Evolutionary conservation across 371 early-diverging fungal genomes (phyloP).

Genomic region (Circinella minor): DNA sequence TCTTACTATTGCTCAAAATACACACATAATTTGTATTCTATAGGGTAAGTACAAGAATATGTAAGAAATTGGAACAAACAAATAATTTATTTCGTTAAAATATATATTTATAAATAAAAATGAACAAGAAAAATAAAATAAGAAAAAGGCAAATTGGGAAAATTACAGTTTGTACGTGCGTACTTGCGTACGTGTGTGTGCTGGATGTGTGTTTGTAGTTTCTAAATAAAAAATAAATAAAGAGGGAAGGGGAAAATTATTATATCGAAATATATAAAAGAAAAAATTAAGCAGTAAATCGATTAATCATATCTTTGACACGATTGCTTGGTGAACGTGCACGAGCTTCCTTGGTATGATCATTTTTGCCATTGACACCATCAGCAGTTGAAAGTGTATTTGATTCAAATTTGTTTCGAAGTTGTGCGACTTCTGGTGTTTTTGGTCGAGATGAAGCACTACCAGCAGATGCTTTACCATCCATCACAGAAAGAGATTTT

Average conservation of each 20-base stretch:
- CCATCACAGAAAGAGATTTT: not conserved
- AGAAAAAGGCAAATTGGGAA: no score
- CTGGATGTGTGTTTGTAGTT: no score
- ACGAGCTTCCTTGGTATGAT: conserved; percentile 34
- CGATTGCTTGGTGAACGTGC: conserved; percentile 41
- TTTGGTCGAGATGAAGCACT: conserved; percentile 16
- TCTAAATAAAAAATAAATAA: not conserved
- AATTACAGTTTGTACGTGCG: no score
- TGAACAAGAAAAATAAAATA: no score
- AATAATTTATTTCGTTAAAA: no score
- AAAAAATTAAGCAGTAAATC: conserved; percentile 27
- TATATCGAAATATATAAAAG: not conserved
- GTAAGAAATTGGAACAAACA: no score
- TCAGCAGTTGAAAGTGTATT: conserved; percentile 20
- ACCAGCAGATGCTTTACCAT: conserved; percentile 10
- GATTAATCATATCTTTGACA: conserved; percentile 47
- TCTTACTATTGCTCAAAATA: no score
- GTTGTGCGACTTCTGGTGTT: conserved; percentile 38
- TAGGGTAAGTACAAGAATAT: no score
- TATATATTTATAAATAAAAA: no score
- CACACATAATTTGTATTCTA: no score
- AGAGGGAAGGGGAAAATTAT: not conserved
- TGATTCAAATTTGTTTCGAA: conserved; percentile 37
- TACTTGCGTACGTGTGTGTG: no score
- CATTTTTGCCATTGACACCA: conserved; percentile 19